phyloP scores from a whole-genome alignment of 164 flowering plant genomes.

The Aristolochia contorta region DNA sequence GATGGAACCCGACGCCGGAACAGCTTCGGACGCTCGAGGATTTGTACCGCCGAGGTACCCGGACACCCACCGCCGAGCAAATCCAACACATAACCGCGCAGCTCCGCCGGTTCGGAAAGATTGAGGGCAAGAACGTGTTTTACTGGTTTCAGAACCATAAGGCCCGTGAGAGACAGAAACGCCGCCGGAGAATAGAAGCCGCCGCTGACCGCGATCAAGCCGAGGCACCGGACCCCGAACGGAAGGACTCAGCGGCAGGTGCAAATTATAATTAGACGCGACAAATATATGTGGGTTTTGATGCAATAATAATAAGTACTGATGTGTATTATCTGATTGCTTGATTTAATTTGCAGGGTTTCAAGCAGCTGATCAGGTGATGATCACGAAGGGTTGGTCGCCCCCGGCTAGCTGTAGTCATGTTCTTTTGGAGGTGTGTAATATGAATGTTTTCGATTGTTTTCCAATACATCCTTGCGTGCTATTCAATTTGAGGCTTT shows the following conservation, averaged over 20 bases:
- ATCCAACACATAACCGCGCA: slow-evolving; percentile 78
- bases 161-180: slow-evolving; percentile 82
- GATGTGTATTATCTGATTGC: not conserved
- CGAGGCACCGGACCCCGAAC: slow-evolving; percentile 16
- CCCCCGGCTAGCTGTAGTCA: slow-evolving; percentile 47
- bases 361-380: slow-evolving; percentile 55
- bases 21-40: slow-evolving; percentile 68
- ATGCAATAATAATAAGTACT: not conserved
- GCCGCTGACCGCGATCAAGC: slow-evolving; percentile 7
- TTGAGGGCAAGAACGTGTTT: slow-evolving; percentile 90
- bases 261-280: not conserved
- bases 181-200: slow-evolving; percentile 54
- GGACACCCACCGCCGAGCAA: slow-evolving; percentile 77
- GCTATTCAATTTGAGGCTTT: not conserved
- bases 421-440: slow-evolving; percentile 15
- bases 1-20: slow-evolving; percentile 95
- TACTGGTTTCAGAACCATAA: slow-evolving; percentile 97
- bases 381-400: slow-evolving; percentile 48
- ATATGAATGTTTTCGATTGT: not conserved
- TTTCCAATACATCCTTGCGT: slow-evolving; percentile 5
- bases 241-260: slow-evolving; percentile 49
- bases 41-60: slow-evolving; percentile 57
- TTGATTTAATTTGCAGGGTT: slow-evolving; percentile 21
- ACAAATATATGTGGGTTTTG: not conserved
- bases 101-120: slow-evolving; percentile 71